Evolutionary conservation across 1,139 yeast genomes (phyloP).

Genomic region (Barnettozyma hawaiiensis): DNA sequence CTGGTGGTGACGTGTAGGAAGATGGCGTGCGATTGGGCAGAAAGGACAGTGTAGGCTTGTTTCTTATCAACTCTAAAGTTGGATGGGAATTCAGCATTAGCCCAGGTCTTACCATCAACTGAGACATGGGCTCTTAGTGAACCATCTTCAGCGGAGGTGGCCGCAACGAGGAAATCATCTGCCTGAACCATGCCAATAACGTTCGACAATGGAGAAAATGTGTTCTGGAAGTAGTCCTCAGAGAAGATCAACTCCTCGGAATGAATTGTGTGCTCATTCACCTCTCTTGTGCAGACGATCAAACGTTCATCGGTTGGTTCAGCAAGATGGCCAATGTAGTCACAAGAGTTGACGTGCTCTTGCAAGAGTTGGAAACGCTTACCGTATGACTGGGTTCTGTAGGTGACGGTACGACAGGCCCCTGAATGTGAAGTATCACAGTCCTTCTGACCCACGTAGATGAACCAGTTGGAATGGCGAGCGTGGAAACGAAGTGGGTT

Average conservation of each 20-base stretch:
- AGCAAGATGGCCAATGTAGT: slow-evolving; percentile 55
- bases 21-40: slow-evolving; percentile 65
- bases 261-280: slow-evolving; percentile 30
- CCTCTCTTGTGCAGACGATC: slow-evolving; percentile 54
- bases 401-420: slow-evolving; percentile 41
- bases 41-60: slow-evolving; percentile 81
- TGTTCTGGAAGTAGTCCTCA: slow-evolving; percentile 42
- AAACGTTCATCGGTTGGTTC: slow-evolving; percentile 42
- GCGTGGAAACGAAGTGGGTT: slow-evolving; percentile 52
- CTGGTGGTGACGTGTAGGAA: slow-evolving; percentile 80
- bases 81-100: slow-evolving; percentile 75
- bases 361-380: slow-evolving; percentile 48
- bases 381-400: slow-evolving; percentile 66
- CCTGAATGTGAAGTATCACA: slow-evolving; percentile 60
- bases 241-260: slow-evolving; percentile 44
- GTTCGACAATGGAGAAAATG: slow-evolving; percentile 38
- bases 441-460: slow-evolving; percentile 61
- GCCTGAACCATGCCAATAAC: slow-evolving; percentile 62
- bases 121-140: slow-evolving; percentile 69
- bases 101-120: slow-evolving; percentile 69
- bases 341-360: slow-evolving; percentile 55
- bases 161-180: slow-evolving; percentile 71
- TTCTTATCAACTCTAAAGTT: slow-evolving; percentile 55
- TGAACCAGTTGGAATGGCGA: slow-evolving; percentile 49
- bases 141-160: slow-evolving; percentile 38